Evolutionary conservation across 2,329 filamentous ascomycete species (phyloP).

Genomic region (Colletotrichum abscissum): DNA sequence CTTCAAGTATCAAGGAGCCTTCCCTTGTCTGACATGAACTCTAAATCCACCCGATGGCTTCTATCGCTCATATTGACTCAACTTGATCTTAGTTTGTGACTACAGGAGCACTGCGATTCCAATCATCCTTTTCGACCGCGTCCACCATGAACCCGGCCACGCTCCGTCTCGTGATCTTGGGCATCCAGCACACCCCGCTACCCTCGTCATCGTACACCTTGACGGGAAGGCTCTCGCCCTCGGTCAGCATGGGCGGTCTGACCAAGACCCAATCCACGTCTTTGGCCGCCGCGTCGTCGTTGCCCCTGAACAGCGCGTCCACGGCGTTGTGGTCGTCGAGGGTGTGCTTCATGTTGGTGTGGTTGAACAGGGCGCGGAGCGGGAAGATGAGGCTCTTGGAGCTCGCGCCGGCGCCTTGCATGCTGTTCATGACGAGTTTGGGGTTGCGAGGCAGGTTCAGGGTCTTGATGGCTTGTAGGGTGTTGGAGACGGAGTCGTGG

Average conservation of each 20-base stretch:
- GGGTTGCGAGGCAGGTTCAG: slow-evolving; percentile 39
- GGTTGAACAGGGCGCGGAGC: slow-evolving; percentile 56
- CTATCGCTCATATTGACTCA: neutral
- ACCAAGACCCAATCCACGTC: slow-evolving; percentile 56
- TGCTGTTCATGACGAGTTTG: slow-evolving; percentile 62
- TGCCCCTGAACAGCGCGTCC: slow-evolving; percentile 52
- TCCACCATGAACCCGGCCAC: slow-evolving; percentile 59
- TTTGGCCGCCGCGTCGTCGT: slow-evolving; percentile 41
- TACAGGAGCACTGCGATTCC: slow-evolving; percentile 57
- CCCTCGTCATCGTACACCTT: slow-evolving; percentile 55
- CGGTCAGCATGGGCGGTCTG: slow-evolving; percentile 55
- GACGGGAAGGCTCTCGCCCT: slow-evolving; percentile 48
- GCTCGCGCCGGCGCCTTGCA: slow-evolving; percentile 60
- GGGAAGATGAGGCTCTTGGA: slow-evolving; percentile 52
- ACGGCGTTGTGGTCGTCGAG: slow-evolving; percentile 60
- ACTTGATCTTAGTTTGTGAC: slow-evolving; percentile 52
- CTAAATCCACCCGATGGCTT: neutral
- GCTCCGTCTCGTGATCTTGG: slow-evolving; percentile 48
- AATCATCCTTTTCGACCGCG: slow-evolving; percentile 52
- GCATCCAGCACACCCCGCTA: slow-evolving; percentile 52
- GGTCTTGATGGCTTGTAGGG: slow-evolving; percentile 50
- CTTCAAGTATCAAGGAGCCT: neutral
- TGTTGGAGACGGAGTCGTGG: slow-evolving; percentile 52
- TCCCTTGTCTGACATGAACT: neutral
- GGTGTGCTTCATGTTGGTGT: slow-evolving; percentile 58